Percentiles rank a stretch among this genome's conserved stretches.
These are phyloP conservation scores for Fusarium sp. DNA, from an alignment of 2,329 filamentous ascomycete genomes.

Conservation along the genomic window DNA sequence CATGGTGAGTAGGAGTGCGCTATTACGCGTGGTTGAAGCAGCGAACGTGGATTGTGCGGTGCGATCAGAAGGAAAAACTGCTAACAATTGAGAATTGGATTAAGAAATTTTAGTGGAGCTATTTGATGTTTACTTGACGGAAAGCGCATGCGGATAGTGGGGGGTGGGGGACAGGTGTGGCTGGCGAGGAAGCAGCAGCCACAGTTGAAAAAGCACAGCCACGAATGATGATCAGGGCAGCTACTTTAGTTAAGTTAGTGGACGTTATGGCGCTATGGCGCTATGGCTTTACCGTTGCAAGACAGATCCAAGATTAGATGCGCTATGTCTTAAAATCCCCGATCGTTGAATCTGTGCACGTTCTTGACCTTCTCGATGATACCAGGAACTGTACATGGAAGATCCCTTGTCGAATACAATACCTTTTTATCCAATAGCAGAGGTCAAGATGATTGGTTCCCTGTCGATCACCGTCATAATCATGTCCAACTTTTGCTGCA, in stretches of 20 bases:
- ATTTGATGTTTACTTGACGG: constrained; percentile 3
- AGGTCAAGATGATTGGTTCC: constrained; percentile 23
- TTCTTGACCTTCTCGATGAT: background rate
- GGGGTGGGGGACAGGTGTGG: constrained; percentile 28
- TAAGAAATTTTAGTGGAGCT: constrained; percentile 45
- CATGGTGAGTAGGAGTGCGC: constrained; percentile 56
- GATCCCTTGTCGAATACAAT: background rate
- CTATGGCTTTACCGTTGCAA: constrained; percentile 10
- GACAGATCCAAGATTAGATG: constrained; percentile 5
- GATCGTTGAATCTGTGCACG: constrained; percentile 1
- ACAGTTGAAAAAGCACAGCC: background rate
- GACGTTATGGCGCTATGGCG: background rate
- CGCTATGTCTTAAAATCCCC: constrained; percentile 10
- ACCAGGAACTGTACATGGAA: constrained; percentile 13
- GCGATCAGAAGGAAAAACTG: constrained; percentile 30
- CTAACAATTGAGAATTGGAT: constrained; percentile 25
- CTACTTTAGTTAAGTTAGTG: constrained; percentile 9
- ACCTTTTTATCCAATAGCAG: constrained; percentile 15
- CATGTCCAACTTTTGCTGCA: constrained; percentile 34
- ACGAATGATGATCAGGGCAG: background rate
- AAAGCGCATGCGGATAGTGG: constrained; percentile 36
- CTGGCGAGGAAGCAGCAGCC: background rate
- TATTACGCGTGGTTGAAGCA: constrained; percentile 10
- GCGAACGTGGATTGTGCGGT: constrained; percentile 12
- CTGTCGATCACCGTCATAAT: constrained; percentile 44